A percentile compares a stretch with the other conserved stretches of the same genome.
phyloP scores from a whole-genome alignment of 108 stramenopile genomes.

The Nannochloropsis gaditana region DNA sequence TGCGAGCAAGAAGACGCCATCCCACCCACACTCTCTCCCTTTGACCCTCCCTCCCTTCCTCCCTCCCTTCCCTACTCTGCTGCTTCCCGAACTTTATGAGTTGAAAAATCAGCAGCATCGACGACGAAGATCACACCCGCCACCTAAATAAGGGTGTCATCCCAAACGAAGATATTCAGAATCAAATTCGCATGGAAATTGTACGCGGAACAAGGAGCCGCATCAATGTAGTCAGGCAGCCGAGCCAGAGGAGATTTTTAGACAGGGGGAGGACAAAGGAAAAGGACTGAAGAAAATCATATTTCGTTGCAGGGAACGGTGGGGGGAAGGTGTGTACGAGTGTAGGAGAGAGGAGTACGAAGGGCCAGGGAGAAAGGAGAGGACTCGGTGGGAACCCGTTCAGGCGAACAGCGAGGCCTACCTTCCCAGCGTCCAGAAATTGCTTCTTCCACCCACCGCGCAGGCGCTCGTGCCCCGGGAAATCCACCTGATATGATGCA shows the following conservation, averaged over 20 bases:
- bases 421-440: background rate
- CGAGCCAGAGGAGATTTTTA: background rate
- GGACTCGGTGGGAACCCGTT: too few species aligned
- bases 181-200: too few species aligned
- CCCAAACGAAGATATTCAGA: too few species aligned
- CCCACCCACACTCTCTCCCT: background rate
- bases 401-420: background rate
- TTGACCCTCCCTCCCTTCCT: background rate
- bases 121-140: constrained; percentile 7
- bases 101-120: background rate
- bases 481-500: background rate
- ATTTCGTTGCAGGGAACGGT: background rate
- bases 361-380: too few species aligned
- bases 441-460: background rate
- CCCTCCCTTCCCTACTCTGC: background rate
- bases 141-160: background rate
- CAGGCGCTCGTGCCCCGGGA: constrained; percentile 18
- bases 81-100: background rate
- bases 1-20: background rate
- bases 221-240: too few species aligned
- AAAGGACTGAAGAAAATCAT: background rate
- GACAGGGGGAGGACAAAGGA: background rate
- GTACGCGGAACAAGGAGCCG: too few species aligned
- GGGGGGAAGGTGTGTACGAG: background rate
- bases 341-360: background rate